Base-by-base conservation (phyloP, 2,329 filamentous ascomycete species). In the Microcyclospora tardicrescens region DNA sequence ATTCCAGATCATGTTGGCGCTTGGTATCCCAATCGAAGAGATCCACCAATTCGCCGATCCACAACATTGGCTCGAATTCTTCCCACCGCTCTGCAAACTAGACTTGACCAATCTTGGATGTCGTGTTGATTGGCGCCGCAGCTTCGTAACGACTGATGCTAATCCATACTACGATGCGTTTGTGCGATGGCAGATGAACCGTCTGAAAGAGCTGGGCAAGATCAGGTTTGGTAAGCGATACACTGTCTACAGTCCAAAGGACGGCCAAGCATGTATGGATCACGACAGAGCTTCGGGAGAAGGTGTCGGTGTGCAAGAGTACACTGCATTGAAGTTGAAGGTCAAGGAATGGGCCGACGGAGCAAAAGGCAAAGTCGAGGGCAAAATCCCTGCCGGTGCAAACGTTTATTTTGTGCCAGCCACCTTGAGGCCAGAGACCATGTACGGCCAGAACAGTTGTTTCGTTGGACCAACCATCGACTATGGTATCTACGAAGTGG, bases 101-200 rank as follows among this genome's bases (percentile, higher is more conserved):
- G 85, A 98, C 59, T 69, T 95, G 50, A 83, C 78, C 51, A 81
- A 80, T 59, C 77, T 96, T 46, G 89, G 89, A 43, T 80, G 81
- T 36, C 73, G 87, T 51, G 82, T 96, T 54, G 91, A 96, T 60
- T 98, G 89, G 89, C 75, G 89, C 56, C 73, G 91, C 59, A 81
- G 82, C 29, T 84, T 98, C 48, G 81, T 96, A 47, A 98, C 91
- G 6, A 98, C 91, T 2, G 86, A 95, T 52, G 86, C 85, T 28
- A 98, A 98, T 63, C 86, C 85, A 4, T 96, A 91, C 67, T 98
- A 93, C 59, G 89, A 98, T 59, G 75, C 84, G 4, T 98, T 98
- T 55, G 81, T 96, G 31, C 71, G 84, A 54, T 98, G 91, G 91
- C 91, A 96, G 65, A 95, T 96, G 84, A 87, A 83, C 60, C 81